A percentile compares a stretch with the other conserved stretches of the same genome.
These are phyloP conservation scores for Coemansia sp. DNA, from an alignment of 192 early-diverging fungal genomes.

Conservation along the genomic window DNA sequence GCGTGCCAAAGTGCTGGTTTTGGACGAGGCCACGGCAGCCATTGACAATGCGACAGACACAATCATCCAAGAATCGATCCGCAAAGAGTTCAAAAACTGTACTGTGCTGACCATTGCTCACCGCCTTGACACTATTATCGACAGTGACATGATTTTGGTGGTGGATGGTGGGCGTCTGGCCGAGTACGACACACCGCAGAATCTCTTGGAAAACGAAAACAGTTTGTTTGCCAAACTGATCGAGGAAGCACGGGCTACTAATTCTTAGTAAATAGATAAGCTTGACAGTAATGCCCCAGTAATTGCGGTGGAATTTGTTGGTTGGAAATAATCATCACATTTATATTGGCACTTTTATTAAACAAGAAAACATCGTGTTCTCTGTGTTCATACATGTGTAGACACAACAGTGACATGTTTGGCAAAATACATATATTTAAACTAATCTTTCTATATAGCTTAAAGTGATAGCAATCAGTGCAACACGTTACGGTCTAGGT, in stretches of 20 bases:
- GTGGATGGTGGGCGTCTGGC: slow-evolving; percentile 68
- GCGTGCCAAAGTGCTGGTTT: slow-evolving; percentile 68
- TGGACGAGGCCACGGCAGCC: slow-evolving; percentile 88
- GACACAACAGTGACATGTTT: too few relatives aligned
- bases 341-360: too few relatives aligned
- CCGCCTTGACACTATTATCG: slow-evolving; percentile 76
- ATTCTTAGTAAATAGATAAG: not conserved
- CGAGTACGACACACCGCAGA: slow-evolving; percentile 68
- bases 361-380: too few relatives aligned
- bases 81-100: slow-evolving; percentile 67
- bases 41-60: slow-evolving; percentile 64
- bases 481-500: not conserved
- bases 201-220: slow-evolving; percentile 35
- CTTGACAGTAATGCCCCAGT: too few relatives aligned
- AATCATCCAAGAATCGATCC: slow-evolving; percentile 74
- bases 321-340: too few relatives aligned
- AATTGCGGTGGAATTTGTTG: too few relatives aligned
- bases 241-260: slow-evolving; percentile 57
- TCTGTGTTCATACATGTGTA: too few relatives aligned
- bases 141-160: slow-evolving; percentile 74
- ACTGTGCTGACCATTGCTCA: slow-evolving; percentile 84
- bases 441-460: too few relatives aligned
- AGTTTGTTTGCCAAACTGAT: slow-evolving; percentile 64
- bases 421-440: too few relatives aligned
- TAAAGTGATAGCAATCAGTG: not conserved